Percentiles rank a stretch among this genome's conserved stretches.
Conservation (phyloP, 2,329 filamentous ascomycete species). For the Curvularia sp. region DNA sequence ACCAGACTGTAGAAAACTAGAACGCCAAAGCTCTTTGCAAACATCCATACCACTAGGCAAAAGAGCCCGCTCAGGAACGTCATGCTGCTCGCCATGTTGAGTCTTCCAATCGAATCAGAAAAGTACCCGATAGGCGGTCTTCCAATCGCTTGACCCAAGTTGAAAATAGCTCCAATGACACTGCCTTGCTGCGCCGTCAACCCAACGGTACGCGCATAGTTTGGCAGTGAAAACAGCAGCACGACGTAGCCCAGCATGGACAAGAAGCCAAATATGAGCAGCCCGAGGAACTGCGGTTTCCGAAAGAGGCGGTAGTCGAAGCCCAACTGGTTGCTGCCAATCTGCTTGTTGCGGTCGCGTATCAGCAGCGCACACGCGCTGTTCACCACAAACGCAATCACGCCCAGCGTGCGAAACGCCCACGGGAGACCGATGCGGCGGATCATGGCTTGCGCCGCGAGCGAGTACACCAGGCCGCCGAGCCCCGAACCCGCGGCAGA, state of each 20-base stretch:
- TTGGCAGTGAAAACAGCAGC: slow-evolving; percentile 77
- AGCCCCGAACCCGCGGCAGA: slow-evolving; percentile 74
- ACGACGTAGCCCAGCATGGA: slow-evolving; percentile 77
- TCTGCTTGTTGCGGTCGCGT: slow-evolving; percentile 73
- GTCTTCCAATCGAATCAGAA: slow-evolving; percentile 72
- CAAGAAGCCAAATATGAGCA: slow-evolving; percentile 73
- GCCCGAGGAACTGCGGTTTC: slow-evolving; percentile 67
- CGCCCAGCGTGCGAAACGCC: slow-evolving; percentile 71
- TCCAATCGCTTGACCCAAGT: slow-evolving; percentile 70
- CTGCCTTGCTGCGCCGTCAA: slow-evolving; percentile 72
- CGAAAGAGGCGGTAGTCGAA: slow-evolving; percentile 71
- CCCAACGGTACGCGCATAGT: slow-evolving; percentile 74
- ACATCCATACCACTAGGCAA: slow-evolving; percentile 75
- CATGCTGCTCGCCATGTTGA: slow-evolving; percentile 74
- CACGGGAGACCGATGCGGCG: slow-evolving; percentile 68
- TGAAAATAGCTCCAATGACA: slow-evolving; percentile 75
- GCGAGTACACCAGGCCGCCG: slow-evolving; percentile 74
- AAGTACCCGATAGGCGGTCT: slow-evolving; percentile 76
- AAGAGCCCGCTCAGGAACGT: slow-evolving; percentile 71
- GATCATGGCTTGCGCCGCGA: slow-evolving; percentile 74
- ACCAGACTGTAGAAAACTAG: slow-evolving; percentile 75
- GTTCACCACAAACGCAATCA: slow-evolving; percentile 70
- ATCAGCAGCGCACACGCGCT: slow-evolving; percentile 68
- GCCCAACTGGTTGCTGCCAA: slow-evolving; percentile 66
- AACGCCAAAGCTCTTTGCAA: slow-evolving; percentile 71